Conservation (phyloP, 2,329 filamentous ascomycete species). For the Claviceps africana region DNA sequence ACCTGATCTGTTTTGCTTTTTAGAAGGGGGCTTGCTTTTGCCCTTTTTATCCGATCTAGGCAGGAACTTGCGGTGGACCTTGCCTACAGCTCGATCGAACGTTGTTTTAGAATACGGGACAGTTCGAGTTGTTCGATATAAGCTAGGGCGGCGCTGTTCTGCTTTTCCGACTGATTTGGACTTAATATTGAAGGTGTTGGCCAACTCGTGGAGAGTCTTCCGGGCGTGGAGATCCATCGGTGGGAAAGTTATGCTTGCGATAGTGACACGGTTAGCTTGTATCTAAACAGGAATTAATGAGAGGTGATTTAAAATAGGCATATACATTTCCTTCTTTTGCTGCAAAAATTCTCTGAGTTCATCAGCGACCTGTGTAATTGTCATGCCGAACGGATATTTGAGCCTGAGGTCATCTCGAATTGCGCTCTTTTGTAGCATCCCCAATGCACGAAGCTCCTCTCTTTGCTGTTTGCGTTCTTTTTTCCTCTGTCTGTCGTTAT, state of each 20-base stretch:
- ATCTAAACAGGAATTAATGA: constrained; percentile 2
- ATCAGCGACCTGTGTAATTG: constrained; percentile 51
- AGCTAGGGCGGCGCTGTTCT: constrained; percentile 56
- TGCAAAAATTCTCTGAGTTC: constrained; percentile 62
- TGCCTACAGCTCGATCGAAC: constrained; percentile 33
- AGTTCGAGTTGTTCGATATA: constrained; percentile 62
- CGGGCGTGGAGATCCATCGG: constrained; percentile 71
- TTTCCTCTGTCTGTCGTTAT: constrained; percentile 58
- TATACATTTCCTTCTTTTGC: constrained; percentile 47
- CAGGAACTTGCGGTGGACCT: constrained; percentile 40
- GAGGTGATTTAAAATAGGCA: constrained; percentile 4
- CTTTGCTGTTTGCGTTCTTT: constrained; percentile 54
- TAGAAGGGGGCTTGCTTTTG: constrained; percentile 20
- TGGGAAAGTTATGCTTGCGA: constrained; percentile 45
- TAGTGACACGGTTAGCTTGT: neutral
- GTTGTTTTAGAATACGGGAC: constrained; percentile 42
- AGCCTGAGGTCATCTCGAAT: constrained; percentile 45
- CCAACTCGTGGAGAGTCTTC: constrained; percentile 67
- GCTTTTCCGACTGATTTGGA: constrained; percentile 73
- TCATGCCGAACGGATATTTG: constrained; percentile 64
- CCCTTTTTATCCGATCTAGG: constrained; percentile 32
- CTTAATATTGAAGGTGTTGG: constrained; percentile 59
- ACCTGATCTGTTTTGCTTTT: constrained; percentile 13
- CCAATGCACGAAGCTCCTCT: constrained; percentile 52
- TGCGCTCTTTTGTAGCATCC: constrained; percentile 46